Evolutionary conservation across 2,329 filamentous ascomycete genomes (phyloP), one percentile per base, ranked within the genome.

Genomic region (Pseudomassariella vexata): DNA sequence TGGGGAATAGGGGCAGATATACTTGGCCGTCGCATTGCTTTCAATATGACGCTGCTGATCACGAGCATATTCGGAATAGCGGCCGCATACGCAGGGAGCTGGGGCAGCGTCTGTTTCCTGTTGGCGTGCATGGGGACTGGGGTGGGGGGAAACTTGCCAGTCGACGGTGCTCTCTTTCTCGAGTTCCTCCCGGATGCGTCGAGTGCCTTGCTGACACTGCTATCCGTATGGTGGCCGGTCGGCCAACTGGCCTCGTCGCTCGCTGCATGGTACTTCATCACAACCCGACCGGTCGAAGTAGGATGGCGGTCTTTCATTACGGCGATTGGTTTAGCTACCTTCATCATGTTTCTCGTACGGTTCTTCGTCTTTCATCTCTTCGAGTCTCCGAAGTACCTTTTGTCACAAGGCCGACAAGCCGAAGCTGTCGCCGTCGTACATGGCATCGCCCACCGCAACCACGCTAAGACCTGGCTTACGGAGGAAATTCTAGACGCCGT

Each of bases 211-310:
- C 64, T 92, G 19, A 92, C 85, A 0, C 66, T 90, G 28, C 66
- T 94, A n/a, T 87, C 83, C 6, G 74, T 88, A 6, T 92, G 85
- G 82, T 94, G 87, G 85, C 84, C 86, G 0, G 61, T 94, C 12
- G 87, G 86, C 5, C 85, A 92, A 50, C 67, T 94, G 6, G 70
- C 82, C 35, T 78, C 82, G 2, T 82, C 79, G 3, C 58, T 84
- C 5, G 66, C 85, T 28, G 85, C 82, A 6, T 90, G 84, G 85
- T 82, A 69, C 27, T 85, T 81, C 44, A 80, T 92, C 35, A 76
- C 80, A 18, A 73, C 75, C 42, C 85, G 73, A 64, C 77, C 76
- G 7, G 66, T 68, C 5, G 68, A 83, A 27, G 71, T 83, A 60
- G 85, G 85, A 24, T 94, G 86, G 86, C 72, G 87, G 15, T 79